A percentile compares a stretch with the other conserved stretches of the same genome.
Evolutionary conservation across 169 alveolate genomes (phyloP).

Genomic region (Plasmodium fragile): DNA sequence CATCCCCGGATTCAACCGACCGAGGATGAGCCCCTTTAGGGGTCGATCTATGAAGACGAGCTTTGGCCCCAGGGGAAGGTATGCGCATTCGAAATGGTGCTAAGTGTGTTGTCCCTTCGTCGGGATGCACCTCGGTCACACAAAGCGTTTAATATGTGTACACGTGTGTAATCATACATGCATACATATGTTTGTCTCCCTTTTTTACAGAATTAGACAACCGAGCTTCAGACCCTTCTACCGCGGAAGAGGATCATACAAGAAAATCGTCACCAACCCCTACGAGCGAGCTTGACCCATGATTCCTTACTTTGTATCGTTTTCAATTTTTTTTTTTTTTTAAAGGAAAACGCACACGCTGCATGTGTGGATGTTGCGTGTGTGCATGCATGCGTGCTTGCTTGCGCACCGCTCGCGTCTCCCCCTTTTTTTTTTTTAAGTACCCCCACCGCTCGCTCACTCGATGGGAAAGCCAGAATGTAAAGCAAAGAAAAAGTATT

Average conservation of each 20-base stretch:
- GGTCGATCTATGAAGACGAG: constrained; percentile 52
- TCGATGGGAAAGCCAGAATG: not conserved
- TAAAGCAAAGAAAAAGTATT: not conserved
- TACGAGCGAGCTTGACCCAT: constrained; percentile 62
- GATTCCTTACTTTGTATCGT: not conserved
- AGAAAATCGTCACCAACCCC: constrained; percentile 55
- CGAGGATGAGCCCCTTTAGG: constrained; percentile 49
- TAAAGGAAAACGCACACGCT: not conserved
- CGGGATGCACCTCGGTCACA: not conserved
- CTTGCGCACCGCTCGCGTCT: not conserved
- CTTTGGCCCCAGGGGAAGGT: constrained; percentile 50
- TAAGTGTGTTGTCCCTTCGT: too few species aligned
- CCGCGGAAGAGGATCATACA: constrained; percentile 73
- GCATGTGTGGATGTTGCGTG: not conserved
- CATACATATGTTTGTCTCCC: not conserved
- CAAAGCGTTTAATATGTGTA: not conserved
- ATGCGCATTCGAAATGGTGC: not conserved
- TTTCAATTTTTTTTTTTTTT: constrained; percentile 6
- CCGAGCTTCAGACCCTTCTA: constrained; percentile 74
- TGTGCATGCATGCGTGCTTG: not conserved
- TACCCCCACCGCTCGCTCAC: not conserved
- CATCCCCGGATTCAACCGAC: constrained; percentile 85
- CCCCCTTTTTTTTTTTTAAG: not conserved
- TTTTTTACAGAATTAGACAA: constrained; percentile 45
- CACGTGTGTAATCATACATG: not conserved